Evolutionary conservation across 352 stramenopile species (phyloP), one percentile per base, ranked within the genome.

Genomic region (Globisporangium heterothallicum): DNA sequence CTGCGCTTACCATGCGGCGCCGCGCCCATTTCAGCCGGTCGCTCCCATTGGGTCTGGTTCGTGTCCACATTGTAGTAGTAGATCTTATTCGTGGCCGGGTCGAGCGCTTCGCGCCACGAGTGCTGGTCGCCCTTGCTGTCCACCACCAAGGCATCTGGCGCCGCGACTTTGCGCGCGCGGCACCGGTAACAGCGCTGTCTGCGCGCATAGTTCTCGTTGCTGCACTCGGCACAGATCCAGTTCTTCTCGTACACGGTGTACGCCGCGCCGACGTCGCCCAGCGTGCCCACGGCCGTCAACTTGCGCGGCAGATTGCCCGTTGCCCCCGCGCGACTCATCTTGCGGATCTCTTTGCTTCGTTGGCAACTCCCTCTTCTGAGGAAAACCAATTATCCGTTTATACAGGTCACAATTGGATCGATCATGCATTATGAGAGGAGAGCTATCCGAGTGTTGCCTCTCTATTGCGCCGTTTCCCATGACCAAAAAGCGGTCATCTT

Each of bases 61-160:
- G 91, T 97, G 54, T 87, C 53, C 18, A 68, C 77, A 64, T 98
- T 96, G 66, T 94, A 97, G 74, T 98, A 98, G 71, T 98, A 97
- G 24, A 98, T 87, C 61, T 96, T 88, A 49, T 92, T 79, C 22
- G 74, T 88, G n/a, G 65, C 58, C 6, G 85, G 79, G 58, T 98
- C 92, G 55, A 98, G 71, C 36, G 89, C 88, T 57, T 98, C 92
- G 42, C 84, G 78, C 92, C 92, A 98, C 51, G 71, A 18, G 63
- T 90, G 76, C 29, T 63, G 42, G 49, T 77, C 68, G 19, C 66
- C 74, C 26, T 68, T 58, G 44, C 63, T 86, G 53, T 74, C 64
- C 25, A 73, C 68, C 26, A 89, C 70, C 27, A 86, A 63, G 38
- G 78, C 79, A 50, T 88, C 66, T 0, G 79, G 69, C 2, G 66